phyloP scores from a whole-genome alignment of 805 yeast genomes.

The Saccharomycopsis olivae region DNA sequence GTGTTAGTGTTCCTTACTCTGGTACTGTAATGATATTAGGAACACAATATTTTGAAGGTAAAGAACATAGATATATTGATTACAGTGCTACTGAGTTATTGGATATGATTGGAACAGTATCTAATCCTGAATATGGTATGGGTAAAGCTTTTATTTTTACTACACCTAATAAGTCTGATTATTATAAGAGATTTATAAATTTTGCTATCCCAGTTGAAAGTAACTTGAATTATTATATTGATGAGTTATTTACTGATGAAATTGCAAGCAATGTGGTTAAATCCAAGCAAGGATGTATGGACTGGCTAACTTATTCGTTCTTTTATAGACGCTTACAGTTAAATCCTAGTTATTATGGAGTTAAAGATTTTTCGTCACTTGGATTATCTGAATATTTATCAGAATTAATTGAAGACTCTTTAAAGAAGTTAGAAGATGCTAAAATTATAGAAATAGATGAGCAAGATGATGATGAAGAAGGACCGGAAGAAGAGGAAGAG shows the following conservation, averaged over 20 bases:
- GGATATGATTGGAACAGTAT: constrained; percentile 51
- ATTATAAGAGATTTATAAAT: constrained; percentile 58
- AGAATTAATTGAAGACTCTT: constrained; percentile 63
- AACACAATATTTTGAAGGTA: constrained; percentile 62
- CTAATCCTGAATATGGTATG: constrained; percentile 18
- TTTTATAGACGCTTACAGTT: constrained; percentile 70
- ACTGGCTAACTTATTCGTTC: constrained; percentile 78
- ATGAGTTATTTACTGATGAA: constrained; percentile 64
- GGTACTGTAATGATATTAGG: constrained; percentile 53
- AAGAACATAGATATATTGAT: constrained; percentile 58
- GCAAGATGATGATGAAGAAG: constrained; percentile 26
- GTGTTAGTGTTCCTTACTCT: constrained; percentile 39
- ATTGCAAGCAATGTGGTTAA: constrained; percentile 55
- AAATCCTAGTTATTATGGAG: constrained; percentile 88
- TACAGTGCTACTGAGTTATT: constrained; percentile 54
- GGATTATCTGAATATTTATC: constrained; percentile 79
- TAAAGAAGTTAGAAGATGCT: constrained; percentile 51
- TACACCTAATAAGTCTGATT: constrained; percentile 40
- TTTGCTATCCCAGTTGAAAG: constrained; percentile 84
- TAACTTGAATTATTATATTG: constrained; percentile 42
- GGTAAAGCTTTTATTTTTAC: constrained; percentile 49
- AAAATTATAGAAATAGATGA: constrained; percentile 51
- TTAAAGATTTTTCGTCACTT: constrained; percentile 46
- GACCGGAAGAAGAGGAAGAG: constrained; percentile 24
- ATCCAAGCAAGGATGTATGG: constrained; percentile 75